Evolutionary conservation across 331 rosid genomes (phyloP).

Genomic region (Saraca asoca): DNA sequence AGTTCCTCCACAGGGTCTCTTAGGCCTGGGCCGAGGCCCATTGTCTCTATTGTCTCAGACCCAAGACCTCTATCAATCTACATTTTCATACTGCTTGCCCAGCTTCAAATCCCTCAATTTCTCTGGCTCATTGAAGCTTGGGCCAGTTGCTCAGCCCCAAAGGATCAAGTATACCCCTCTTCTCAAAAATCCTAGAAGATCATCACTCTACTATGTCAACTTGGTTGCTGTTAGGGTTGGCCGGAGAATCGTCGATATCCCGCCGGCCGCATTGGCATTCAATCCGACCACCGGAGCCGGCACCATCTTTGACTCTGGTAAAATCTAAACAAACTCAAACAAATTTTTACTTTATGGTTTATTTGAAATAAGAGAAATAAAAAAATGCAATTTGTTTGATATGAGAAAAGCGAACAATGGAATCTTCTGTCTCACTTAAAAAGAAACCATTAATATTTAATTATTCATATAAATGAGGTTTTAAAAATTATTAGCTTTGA

Average conservation of each 20-base stretch:
- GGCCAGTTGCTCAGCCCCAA: conserved; percentile 79
- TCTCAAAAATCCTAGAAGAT: conserved; percentile 77
- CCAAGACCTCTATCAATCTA: conserved; percentile 67
- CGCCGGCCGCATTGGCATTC: conserved; percentile 75
- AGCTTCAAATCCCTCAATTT: conserved; percentile 75
- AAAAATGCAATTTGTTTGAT: no score
- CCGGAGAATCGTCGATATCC: conserved; percentile 64
- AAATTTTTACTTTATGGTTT: not conserved
- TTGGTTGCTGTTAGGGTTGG: conserved; percentile 73
- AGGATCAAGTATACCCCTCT: conserved; percentile 80
- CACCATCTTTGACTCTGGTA: conserved; percentile 88
- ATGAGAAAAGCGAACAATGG: no score
- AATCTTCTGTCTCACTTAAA: no score
- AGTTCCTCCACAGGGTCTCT: conserved; percentile 72
- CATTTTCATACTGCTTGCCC: conserved; percentile 95
- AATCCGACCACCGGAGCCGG: conserved; percentile 84
- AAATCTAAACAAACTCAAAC: not conserved
- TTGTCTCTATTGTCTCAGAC: conserved; percentile 74
- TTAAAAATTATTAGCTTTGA: no score
- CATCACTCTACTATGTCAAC: conserved; percentile 83
- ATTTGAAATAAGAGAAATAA: not conserved
- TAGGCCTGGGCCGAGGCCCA: conserved; percentile 96
- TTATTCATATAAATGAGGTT: no score
- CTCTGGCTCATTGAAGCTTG: conserved; percentile 84
- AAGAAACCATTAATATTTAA: no score